Base-by-base conservation (phyloP, 2,329 filamentous ascomycete genomes). In the Aureobasidium leucospermi region DNA sequence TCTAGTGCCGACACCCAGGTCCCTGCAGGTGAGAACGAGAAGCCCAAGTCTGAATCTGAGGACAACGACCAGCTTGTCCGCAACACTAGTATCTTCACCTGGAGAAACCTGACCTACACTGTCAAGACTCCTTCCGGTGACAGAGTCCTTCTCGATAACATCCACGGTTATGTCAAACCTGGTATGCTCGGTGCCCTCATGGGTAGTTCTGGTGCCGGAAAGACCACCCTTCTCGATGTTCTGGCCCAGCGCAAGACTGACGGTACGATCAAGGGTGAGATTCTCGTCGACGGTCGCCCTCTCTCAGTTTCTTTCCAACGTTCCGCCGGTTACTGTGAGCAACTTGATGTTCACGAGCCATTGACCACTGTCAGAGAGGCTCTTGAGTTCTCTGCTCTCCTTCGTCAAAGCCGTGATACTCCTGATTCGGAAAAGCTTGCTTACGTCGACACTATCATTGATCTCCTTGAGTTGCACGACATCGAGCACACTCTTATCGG, bases 71-170 rank as follows among this genome's bases (percentile, higher is more conserved):
- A 63, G 19, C 63, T 64, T 15, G 56, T 64, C 29, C 63, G 61
- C 19, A 64, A 64, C 57, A 64, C 63, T 15, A 52, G 60, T 49
- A 70, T 76, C 41, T 76, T 96, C 61, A 96, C 91, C 0, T 96
- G 90, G 88, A 88, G 93, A 70, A 79, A 88, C 64, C 84, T 96
- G 62, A 89, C 86, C 68, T 96, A 96, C 70, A 87, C 83, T 0
- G 87, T 91, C 61, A 74, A 76, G 10, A 77, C 76, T 31, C 69
- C 76, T 23, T 71, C 71, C 39, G 73, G 74, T 3, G 74, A 78
- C 47, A 68, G 76, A 13, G 70, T 69, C 4, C 70, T 87, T 4
- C 71, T 88, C 10, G 78, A 84, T 61, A 77, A 85, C 60, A 81
- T 88, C 4, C 79, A 84, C 64, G 91, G 86, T 2, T 93, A 86